Evolutionary conservation across 176 grass and related monocot species (phyloP).

Genomic region (Carex myosuroides): DNA sequence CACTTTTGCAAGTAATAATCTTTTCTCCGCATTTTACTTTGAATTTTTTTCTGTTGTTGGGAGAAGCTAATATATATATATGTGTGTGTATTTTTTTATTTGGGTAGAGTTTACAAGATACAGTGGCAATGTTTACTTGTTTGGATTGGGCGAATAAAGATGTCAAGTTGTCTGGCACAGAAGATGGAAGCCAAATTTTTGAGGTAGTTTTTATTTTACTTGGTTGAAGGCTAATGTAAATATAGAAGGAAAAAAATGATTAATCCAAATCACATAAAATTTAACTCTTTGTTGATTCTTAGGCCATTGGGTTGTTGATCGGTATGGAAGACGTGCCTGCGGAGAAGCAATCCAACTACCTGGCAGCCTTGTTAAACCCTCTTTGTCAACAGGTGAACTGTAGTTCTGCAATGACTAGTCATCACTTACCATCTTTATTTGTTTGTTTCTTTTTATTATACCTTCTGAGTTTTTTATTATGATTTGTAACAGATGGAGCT

Average conservation of each 20-base stretch:
- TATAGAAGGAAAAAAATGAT: background rate
- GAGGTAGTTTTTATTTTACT: constrained; percentile 41
- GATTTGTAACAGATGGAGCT: constrained; percentile 49
- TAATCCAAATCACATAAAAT: background rate
- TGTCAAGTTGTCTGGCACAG: constrained; percentile 53
- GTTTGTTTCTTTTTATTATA: background rate
- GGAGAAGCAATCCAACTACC: constrained; percentile 77
- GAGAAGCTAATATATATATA: constrained; percentile 7
- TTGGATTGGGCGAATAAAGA: constrained; percentile 52
- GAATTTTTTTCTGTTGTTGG: constrained; percentile 7
- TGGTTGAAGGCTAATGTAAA: constrained; percentile 1
- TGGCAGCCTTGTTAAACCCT: constrained; percentile 71
- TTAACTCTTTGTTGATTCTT: constrained; percentile 16
- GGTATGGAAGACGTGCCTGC: constrained; percentile 74
- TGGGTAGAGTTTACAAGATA: constrained; percentile 72
- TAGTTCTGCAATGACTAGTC: background rate
- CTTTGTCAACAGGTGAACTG: constrained; percentile 73
- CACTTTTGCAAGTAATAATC: constrained; percentile 72
- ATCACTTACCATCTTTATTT: background rate
- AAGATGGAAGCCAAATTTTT: constrained; percentile 96
- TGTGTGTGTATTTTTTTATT: background rate
- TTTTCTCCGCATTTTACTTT: constrained; percentile 9
- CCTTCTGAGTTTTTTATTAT: background rate
- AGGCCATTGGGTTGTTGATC: constrained; percentile 94
- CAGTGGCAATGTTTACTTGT: constrained; percentile 50